phyloP scores from a whole-genome alignment of 176 grass and related monocot species.

The Bonia amplexicaulis region DNA sequence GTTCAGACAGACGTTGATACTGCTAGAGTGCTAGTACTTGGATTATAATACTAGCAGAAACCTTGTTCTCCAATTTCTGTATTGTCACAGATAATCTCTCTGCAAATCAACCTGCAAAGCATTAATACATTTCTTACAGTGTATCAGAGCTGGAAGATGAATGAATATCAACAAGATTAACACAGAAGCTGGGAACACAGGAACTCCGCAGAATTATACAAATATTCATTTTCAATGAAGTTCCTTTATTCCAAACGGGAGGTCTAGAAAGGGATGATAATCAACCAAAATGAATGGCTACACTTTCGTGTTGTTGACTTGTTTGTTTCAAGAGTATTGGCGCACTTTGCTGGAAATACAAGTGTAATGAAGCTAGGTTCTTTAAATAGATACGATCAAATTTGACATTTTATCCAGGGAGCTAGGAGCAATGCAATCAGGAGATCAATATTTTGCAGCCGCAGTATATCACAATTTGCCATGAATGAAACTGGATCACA shows the following conservation, averaged over 20 bases:
- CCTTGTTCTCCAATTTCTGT: background rate
- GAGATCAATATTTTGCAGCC: background rate
- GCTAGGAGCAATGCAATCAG: background rate
- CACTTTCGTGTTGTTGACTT: background rate
- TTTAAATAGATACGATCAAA: background rate
- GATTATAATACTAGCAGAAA: background rate
- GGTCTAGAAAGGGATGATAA: background rate
- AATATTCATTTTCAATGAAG: background rate
- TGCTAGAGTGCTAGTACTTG: background rate
- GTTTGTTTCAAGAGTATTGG: background rate
- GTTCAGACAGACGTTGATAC: background rate
- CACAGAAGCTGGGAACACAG: background rate
- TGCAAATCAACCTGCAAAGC: background rate
- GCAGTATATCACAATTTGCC: background rate
- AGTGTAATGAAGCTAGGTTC: background rate
- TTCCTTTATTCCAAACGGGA: background rate
- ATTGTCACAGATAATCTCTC: background rate
- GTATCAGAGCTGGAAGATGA: background rate
- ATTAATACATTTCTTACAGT: background rate
- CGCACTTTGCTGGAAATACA: background rate
- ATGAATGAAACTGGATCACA: background rate
- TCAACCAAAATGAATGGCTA: background rate
- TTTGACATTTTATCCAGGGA: background rate
- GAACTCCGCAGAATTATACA: background rate
- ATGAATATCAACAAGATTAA: background rate